Base-by-base conservation (phyloP, 2,329 filamentous ascomycete genomes). In the Colletotrichum sp. region DNA sequence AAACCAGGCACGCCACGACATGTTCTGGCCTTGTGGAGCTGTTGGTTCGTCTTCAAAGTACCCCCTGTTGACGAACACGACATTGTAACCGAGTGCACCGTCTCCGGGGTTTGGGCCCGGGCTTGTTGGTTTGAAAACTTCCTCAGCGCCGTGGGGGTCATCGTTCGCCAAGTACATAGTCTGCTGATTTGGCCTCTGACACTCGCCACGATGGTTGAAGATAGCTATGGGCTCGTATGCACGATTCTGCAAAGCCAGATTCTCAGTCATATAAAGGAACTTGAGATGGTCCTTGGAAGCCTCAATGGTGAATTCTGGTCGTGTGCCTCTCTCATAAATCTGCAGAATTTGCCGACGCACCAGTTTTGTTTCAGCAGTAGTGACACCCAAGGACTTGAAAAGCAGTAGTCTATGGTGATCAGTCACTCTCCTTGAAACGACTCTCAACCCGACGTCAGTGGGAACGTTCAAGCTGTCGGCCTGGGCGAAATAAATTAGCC, bases 221-320 rank as follows among this genome's bases (percentile, higher is more conserved):
- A 55, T 24, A 55, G 21, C 0, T 12, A 55, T 14, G 9, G 10
- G 12, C 5, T 12, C 10, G 5, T 55, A 55, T 24, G 48, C 4
- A 3, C 5, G 1, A 4, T 55, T 24, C 1, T 13, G 10, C 10
- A 2, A n/a, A 7, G 1, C 21, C 0, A 24, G 10, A 9, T 24
- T 14, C 48, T 55, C 48, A 55, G 48, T 55, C 21, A 55, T 12
- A 0, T 24, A 55, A 10, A 55, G 48, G 21, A 55, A 55, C 4
- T 55, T 24, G n/a, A 55, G 48, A 24, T 55, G 48, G n/a, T 55
- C 48, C 0, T 24, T 55, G 9, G 48, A 55, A 10, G 48, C 13
- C 0, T 1, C n/a, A 14, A 24, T 55, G 48, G 48, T 55, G n/a
- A 55, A 24, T 4, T 14, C 48, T 24, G n/a, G 21, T 0, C 10